These are phyloP conservation scores for Botrytis deweyae DNA, from an alignment of 2,329 filamentous ascomycete genomes.

Conservation along the genomic window DNA sequence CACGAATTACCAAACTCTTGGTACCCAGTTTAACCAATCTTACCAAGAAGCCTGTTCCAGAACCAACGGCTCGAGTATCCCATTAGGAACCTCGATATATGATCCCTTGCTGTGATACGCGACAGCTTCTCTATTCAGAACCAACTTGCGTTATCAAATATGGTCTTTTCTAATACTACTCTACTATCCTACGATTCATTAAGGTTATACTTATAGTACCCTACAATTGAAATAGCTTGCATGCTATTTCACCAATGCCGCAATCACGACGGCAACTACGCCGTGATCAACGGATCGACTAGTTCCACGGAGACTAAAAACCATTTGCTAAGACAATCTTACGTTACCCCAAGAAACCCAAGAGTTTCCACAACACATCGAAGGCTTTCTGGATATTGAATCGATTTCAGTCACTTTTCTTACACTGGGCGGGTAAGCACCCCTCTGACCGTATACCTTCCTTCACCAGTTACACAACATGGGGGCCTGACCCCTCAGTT, in stretches of 20 bases:
- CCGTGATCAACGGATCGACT: not conserved
- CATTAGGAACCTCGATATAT: not conserved
- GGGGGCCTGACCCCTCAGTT: not conserved
- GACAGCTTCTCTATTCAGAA: slow-evolving; percentile 6
- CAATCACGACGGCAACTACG: not conserved
- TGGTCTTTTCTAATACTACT: not conserved
- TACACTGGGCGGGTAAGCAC: not conserved
- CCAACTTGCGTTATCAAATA: not conserved
- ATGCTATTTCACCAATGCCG: not conserved
- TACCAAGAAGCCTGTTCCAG: slow-evolving; percentile 1
- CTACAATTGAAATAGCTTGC: not conserved
- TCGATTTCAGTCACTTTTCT: not conserved
- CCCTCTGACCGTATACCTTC: not conserved
- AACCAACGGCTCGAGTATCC: not conserved
- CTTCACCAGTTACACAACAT: not conserved
- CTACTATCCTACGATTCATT: not conserved
- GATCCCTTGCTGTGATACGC: not conserved
- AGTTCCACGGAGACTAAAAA: not conserved
- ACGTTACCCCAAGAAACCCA: slow-evolving; percentile 2
- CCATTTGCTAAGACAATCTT: not conserved
- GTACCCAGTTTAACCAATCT: slow-evolving; percentile 3
- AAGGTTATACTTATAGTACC: not conserved
- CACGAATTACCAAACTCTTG: slow-evolving; percentile 8
- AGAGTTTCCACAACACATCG: not conserved
- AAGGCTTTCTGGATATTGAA: not conserved